Evolutionary conservation across 1,139 yeast genomes (phyloP).

Genomic region (Citeromyces hawaiiensis): DNA sequence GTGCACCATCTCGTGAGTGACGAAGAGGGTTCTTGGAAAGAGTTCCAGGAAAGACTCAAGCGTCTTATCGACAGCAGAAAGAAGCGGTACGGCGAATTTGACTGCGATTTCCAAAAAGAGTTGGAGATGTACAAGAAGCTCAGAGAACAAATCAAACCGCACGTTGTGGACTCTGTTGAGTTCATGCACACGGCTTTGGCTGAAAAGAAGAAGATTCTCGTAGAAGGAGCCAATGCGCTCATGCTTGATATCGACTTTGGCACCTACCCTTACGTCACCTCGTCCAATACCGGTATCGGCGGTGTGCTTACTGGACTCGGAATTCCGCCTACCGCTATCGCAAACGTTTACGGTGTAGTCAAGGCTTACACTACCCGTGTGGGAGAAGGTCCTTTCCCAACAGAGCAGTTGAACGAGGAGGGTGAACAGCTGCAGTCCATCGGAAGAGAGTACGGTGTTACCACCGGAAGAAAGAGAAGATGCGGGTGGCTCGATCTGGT

Average conservation of each 20-base stretch:
- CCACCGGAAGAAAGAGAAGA: conserved; percentile 98
- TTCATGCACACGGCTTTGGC: conserved; percentile 80
- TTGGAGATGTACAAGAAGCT: conserved; percentile 62
- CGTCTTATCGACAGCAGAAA: conserved; percentile 70
- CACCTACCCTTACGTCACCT: conserved; percentile 95
- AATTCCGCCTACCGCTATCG: conserved; percentile 74
- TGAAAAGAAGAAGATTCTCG: conserved; percentile 70
- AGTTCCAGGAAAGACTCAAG: conserved; percentile 67
- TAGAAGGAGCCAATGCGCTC: conserved; percentile 97
- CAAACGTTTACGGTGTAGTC: conserved; percentile 85
- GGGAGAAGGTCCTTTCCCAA: conserved; percentile 99
- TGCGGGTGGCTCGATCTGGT: conserved; percentile 99
- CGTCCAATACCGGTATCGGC: conserved; percentile 92
- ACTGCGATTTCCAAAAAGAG: conserved; percentile 74
- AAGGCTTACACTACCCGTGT: conserved; percentile 98
- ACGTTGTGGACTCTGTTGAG: conserved; percentile 84
- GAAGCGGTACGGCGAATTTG: conserved; percentile 88
- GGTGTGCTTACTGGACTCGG: conserved; percentile 98
- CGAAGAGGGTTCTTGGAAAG: conserved; percentile 88
- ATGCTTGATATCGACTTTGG: conserved; percentile 98
- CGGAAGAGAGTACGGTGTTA: conserved; percentile 96
- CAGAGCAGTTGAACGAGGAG: conserved; percentile 80
- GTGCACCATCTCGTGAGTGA: conserved; percentile 90
- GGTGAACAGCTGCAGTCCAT: conserved; percentile 84
- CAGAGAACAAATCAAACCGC: conserved; percentile 69